phyloP scores from a whole-genome alignment of 2,329 filamentous ascomycete species.

The Monilinia aucupariae region DNA sequence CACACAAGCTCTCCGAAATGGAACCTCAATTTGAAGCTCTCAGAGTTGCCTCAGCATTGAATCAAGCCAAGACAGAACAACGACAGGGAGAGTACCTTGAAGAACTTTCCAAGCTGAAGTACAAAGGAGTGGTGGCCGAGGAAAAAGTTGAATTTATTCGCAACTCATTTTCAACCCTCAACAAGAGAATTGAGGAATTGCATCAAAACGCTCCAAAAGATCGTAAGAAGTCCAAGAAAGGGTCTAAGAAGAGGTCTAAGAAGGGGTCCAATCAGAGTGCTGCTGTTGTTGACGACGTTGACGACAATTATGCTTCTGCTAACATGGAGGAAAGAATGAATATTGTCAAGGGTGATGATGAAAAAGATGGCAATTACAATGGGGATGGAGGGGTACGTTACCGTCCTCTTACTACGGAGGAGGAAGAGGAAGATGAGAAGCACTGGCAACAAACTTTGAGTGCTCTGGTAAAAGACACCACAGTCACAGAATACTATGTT shows the following conservation, averaged over 20 bases:
- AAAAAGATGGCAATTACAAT: background rate
- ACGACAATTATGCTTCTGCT: no score
- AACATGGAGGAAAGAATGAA: background rate
- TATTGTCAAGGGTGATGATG: background rate
- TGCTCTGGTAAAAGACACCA: background rate
- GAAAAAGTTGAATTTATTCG: background rate
- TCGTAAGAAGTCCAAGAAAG: background rate
- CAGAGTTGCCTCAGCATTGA: background rate
- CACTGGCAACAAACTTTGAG: background rate
- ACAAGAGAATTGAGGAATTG: background rate
- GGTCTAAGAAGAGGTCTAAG: background rate
- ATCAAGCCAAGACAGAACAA: background rate
- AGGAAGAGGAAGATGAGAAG: slow-evolving; percentile 2
- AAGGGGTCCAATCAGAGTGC: background rate
- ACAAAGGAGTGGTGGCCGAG: background rate
- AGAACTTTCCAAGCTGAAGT: background rate
- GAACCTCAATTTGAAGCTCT: background rate
- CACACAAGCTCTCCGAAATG: background rate
- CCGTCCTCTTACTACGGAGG: background rate
- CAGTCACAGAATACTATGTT: background rate
- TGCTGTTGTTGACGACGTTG: no score
- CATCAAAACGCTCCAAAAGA: background rate
- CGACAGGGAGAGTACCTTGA: background rate
- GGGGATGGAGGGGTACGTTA: background rate
- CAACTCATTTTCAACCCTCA: background rate